Evolutionary conservation across 2,329 filamentous ascomycete species (phyloP).

Genomic region (Hypoxylon sp.): DNA sequence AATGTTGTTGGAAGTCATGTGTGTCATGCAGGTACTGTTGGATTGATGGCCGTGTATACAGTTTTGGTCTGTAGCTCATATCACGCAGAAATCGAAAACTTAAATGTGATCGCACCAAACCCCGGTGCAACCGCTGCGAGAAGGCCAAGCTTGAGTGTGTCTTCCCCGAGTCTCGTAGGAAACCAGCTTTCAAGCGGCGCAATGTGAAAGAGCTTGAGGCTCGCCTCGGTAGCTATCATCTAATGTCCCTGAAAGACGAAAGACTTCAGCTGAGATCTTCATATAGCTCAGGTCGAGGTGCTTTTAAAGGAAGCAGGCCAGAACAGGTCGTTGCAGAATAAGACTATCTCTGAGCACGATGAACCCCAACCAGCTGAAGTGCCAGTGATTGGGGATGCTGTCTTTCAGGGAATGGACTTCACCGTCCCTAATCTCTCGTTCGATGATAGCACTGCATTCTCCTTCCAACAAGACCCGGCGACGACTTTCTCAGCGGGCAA

Average conservation of each 20-base stretch:
- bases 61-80: constrained; percentile 61
- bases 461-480: constrained; percentile 38
- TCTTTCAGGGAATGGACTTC: constrained; percentile 52
- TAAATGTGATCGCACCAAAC: constrained; percentile 85
- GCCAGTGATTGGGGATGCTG: constrained; percentile 47
- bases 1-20: constrained; percentile 47
- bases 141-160: constrained; percentile 82
- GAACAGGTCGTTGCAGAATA: constrained; percentile 51
- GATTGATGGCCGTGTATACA: constrained; percentile 5
- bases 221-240: constrained; percentile 75
- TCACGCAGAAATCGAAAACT: constrained; percentile 88
- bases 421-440: constrained; percentile 33
- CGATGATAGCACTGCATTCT: constrained; percentile 38
- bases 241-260: constrained; percentile 4
- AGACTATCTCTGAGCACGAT: constrained; percentile 47
- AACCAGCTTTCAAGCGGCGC: constrained; percentile 87
- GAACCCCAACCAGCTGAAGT: constrained; percentile 44
- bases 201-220: constrained; percentile 94
- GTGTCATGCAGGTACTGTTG: constrained; percentile 70
- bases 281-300: constrained; percentile 83
- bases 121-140: constrained; percentile 84
- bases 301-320: constrained; percentile 77
- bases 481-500: constrained; percentile 32
- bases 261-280: constrained; percentile 35
- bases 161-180: constrained; percentile 90